Evolutionary conservation across 208 protist species (phyloP).

Genomic region (Leishmania lainsoni): DNA sequence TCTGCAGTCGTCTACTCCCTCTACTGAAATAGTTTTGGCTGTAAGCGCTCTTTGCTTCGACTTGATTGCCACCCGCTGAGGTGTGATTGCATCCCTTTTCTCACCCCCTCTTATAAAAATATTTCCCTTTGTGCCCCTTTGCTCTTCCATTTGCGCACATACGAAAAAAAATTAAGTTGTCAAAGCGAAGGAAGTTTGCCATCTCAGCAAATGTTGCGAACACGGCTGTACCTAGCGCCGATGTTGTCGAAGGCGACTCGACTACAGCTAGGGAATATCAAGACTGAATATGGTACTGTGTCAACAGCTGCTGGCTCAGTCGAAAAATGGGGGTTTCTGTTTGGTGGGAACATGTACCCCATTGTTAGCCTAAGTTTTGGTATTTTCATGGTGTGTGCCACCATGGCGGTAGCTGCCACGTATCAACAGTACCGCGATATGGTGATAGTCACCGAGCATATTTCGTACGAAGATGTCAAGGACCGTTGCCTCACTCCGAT

Average conservation of each 20-base stretch:
- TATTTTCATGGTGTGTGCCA: constrained; percentile 35
- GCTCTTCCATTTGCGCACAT: neutral
- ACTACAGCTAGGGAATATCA: constrained; percentile 88
- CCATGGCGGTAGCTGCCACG: constrained; percentile 51
- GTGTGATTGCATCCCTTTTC: neutral
- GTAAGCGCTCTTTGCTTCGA: neutral
- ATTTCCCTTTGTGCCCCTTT: neutral
- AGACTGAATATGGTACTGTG: constrained; percentile 84
- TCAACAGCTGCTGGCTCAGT: constrained; percentile 83
- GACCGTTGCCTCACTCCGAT: constrained; percentile 89
- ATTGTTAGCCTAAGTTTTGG: constrained; percentile 51
- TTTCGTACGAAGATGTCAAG: constrained; percentile 89
- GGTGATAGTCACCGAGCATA: constrained; percentile 82
- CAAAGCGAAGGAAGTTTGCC: neutral
- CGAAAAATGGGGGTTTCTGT: constrained; percentile 89
- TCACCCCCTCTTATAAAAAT: constrained; percentile 1
- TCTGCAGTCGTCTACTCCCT: neutral
- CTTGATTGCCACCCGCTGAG: neutral
- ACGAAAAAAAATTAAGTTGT: neutral
- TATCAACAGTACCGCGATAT: constrained; percentile 90
- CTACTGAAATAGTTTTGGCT: neutral
- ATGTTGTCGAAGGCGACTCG: constrained; percentile 87
- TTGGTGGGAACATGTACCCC: constrained; percentile 66
- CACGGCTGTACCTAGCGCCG: constrained; percentile 42
- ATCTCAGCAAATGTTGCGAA: constrained; percentile 27